phyloP scores from a whole-genome alignment of 768 basidiomycete genomes.

The Termitomyces sp. region DNA sequence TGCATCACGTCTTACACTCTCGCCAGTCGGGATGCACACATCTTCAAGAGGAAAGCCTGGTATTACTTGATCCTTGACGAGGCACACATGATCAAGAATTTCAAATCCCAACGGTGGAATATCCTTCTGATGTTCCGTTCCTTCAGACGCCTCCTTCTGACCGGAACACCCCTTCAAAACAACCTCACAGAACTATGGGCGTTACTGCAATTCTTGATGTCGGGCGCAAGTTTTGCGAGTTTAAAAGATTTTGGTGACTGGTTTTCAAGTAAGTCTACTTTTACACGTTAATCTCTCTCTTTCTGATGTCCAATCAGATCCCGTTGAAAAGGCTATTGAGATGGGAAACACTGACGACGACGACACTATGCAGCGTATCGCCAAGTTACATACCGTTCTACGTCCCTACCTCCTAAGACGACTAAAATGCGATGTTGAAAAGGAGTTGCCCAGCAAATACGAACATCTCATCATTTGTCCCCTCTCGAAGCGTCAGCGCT shows the following conservation, averaged over 20 bases:
- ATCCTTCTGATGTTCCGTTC: slow-evolving; percentile 85
- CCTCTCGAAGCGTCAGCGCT: slow-evolving; percentile 89
- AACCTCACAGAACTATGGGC: slow-evolving; percentile 97
- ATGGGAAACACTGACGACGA: slow-evolving; percentile 73
- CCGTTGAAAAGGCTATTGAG: slow-evolving; percentile 92
- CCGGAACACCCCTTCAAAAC: slow-evolving; percentile 96
- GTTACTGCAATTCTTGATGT: slow-evolving; percentile 91
- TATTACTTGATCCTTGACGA: slow-evolving; percentile 97
- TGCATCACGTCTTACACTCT: slow-evolving; percentile 94
- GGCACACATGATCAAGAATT: slow-evolving; percentile 98
- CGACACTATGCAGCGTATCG: slow-evolving; percentile 79
- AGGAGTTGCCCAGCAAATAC: slow-evolving; percentile 89
- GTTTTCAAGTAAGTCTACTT: slow-evolving; percentile 79
- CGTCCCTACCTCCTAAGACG: slow-evolving; percentile 93
- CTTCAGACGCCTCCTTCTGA: slow-evolving; percentile 83
- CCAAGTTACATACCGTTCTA: slow-evolving; percentile 91
- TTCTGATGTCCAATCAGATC: slow-evolving; percentile 47
- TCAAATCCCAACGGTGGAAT: slow-evolving; percentile 92
- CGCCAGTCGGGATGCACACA: slow-evolving; percentile 86
- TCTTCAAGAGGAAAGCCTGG: slow-evolving; percentile 92
- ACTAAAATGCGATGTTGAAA: slow-evolving; percentile 97
- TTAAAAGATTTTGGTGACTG: slow-evolving; percentile 92
- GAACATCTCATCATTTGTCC: slow-evolving; percentile 89
- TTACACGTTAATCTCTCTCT: background rate
- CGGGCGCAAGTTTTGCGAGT: slow-evolving; percentile 84